A percentile compares a stretch with the other conserved stretches of the same genome.
Evolutionary conservation across 148 eudicot species (phyloP).

Genomic region (Vaccinium myrtillus): DNA sequence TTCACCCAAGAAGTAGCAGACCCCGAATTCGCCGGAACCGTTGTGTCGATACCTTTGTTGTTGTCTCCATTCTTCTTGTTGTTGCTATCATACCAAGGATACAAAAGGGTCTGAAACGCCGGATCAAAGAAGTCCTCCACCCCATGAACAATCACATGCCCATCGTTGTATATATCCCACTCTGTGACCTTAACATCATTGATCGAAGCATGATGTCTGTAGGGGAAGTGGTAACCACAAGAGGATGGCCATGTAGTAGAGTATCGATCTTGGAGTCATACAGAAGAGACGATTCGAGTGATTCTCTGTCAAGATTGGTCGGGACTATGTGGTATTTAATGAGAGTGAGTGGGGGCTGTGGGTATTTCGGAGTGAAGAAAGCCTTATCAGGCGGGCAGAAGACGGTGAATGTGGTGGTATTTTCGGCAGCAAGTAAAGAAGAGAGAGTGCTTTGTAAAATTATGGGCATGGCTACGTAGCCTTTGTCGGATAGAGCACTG

Average conservation of each 20-base stretch:
- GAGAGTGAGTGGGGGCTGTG: background rate
- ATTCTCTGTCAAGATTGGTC: background rate
- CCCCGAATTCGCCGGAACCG: background rate
- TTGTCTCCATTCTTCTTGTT: background rate
- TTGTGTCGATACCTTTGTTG: background rate
- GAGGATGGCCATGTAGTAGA: background rate
- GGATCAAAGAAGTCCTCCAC: constrained; percentile 11
- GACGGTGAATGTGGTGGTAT: background rate
- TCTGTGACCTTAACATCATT: background rate
- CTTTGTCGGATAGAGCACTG: background rate
- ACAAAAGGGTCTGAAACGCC: background rate
- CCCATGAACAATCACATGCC: background rate
- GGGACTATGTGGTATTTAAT: background rate
- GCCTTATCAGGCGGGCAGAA: background rate
- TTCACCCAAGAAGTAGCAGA: background rate
- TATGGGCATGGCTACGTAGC: background rate
- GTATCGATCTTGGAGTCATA: background rate
- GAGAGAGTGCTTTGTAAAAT: background rate
- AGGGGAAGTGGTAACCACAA: background rate
- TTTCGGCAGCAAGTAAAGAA: background rate
- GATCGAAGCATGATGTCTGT: background rate
- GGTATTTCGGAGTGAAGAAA: background rate
- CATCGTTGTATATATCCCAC: background rate
- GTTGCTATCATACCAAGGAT: background rate
- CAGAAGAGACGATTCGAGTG: background rate